Conservation (phyloP, 768 basidiomycete genomes). For the Thelephora ganbajun region DNA sequence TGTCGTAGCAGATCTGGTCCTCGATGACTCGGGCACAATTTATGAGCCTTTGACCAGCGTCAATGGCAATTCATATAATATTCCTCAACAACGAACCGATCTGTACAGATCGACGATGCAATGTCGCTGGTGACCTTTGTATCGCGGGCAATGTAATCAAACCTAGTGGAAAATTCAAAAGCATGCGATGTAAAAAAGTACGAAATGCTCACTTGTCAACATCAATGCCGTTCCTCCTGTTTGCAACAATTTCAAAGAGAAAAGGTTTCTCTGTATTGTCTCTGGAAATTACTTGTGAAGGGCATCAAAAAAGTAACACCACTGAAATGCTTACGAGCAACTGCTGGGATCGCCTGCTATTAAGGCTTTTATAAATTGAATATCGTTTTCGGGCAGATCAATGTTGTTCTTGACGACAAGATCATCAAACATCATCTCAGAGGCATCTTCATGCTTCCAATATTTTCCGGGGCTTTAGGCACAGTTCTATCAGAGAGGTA, state of each 20-base stretch:
- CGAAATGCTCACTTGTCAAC: slow-evolving; percentile 57
- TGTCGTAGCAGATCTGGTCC: slow-evolving; percentile 65
- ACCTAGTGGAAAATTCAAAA: slow-evolving; percentile 25
- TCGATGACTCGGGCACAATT: slow-evolving; percentile 64
- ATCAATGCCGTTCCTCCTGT: slow-evolving; percentile 69
- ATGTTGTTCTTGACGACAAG: slow-evolving; percentile 45
- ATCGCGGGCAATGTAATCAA: slow-evolving; percentile 74
- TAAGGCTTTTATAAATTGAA: slow-evolving; percentile 58
- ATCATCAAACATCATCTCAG: slow-evolving; percentile 71
- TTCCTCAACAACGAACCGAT: neutral
- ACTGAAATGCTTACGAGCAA: slow-evolving; percentile 30
- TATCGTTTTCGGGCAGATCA: slow-evolving; percentile 32
- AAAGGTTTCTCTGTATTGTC: slow-evolving; percentile 41
- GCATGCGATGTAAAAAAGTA: neutral
- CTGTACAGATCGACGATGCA: neutral
- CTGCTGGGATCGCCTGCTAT: slow-evolving; percentile 46
- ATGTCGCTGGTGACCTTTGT: slow-evolving; percentile 45
- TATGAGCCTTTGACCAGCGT: slow-evolving; percentile 37
- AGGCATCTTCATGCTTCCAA: slow-evolving; percentile 73
- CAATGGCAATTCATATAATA: neutral
- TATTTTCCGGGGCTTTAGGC: slow-evolving; percentile 19
- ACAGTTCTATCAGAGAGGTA: neutral
- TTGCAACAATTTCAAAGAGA: slow-evolving; percentile 77
- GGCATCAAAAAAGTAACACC: neutral
- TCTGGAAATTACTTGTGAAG: neutral